Base-by-base conservation (phyloP, 331 rosid species). In the Saraca asoca region DNA sequence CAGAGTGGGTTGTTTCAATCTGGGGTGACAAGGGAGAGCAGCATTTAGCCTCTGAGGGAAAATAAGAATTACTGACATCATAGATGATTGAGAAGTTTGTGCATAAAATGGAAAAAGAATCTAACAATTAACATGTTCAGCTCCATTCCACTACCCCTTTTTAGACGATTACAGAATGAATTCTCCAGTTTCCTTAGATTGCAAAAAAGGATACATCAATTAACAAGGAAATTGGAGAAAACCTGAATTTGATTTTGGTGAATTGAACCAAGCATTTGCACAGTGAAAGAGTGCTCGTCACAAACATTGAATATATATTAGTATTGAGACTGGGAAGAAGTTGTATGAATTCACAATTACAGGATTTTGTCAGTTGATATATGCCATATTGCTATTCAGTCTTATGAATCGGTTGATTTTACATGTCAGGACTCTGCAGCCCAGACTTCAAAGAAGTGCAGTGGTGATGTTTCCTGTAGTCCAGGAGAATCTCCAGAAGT, bases 371-470 rank as follows among this genome's bases (percentile, higher is more conserved):
- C 62, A 56, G 37, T 69, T 69, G 68, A 63, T 38, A 46, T 38
- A 37, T 79, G 60, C 7, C n/a, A n/a, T n/a, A n/a, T n/a, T n/a
- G n/a, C n/a, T 66, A 41, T 29, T 62, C 58, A 62, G 51, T 65
- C 65, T 66, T 19, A 39, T 45, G 44, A 71, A 58, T 13, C 45
- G 58, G 48, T 75, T 18, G 35, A 64, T 70, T 68, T 70, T 1
- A 24, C 31, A 24, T 24, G 31, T 24, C 90, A 93, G 98, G 95
- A 76, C 48, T 60, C 85, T 39, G 78, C 63, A 44, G 68, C 72
- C 59, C 81, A 78, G 66, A 55, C 74, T 74, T 74, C 83, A 52
- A 83, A 64, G 62, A 68, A 55, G 45, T 71, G 51, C 72, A 80
- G 58, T 52, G 89, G 83, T 71, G 83, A 60, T 14, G 34, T 60